Percentiles rank a stretch among this genome's conserved stretches.
Evolutionary conservation across 805 yeast species (phyloP).

Genomic region (Danielia oregonensis): DNA sequence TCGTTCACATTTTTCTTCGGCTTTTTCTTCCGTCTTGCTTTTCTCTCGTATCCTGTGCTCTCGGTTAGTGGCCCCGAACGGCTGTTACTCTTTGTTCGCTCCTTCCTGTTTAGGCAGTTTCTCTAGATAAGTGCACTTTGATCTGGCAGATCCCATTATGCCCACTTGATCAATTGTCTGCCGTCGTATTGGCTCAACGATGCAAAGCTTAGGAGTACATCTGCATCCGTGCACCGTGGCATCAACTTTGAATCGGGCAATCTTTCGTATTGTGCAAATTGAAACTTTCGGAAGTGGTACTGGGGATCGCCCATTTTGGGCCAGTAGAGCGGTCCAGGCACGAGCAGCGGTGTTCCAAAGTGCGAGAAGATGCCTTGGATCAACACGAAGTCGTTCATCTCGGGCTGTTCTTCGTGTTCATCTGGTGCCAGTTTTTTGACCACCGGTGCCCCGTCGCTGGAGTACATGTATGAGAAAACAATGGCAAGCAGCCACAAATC

Average conservation of each 20-base stretch:
- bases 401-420: slow-evolving; percentile 22
- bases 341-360: slow-evolving; percentile 61
- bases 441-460: slow-evolving; percentile 24
- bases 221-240: slow-evolving; percentile 28
- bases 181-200: slow-evolving; percentile 10
- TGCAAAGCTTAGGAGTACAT: slow-evolving; percentile 6
- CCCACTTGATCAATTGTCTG: slow-evolving; percentile 1
- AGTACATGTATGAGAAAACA: slow-evolving; percentile 50
- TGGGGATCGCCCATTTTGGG: slow-evolving; percentile 29
- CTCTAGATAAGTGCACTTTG: too few relatives aligned
- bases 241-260: slow-evolving; percentile 22
- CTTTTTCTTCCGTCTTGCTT: too few relatives aligned
- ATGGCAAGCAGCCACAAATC: slow-evolving; percentile 77
- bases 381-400: slow-evolving; percentile 53
- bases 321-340: slow-evolving; percentile 25
- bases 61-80: too few relatives aligned
- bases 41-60: too few relatives aligned
- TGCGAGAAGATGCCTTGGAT: slow-evolving; percentile 49
- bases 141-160: too few relatives aligned
- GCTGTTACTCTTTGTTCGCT: too few relatives aligned
- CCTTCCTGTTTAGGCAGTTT: too few relatives aligned
- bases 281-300: slow-evolving; percentile 28
- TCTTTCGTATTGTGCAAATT: slow-evolving; percentile 14
- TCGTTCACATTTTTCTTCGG: too few relatives aligned
- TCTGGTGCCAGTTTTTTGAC: slow-evolving; percentile 38